Conservation (phyloP, 2,329 filamentous ascomycete species). For the Alternaria sp. region DNA sequence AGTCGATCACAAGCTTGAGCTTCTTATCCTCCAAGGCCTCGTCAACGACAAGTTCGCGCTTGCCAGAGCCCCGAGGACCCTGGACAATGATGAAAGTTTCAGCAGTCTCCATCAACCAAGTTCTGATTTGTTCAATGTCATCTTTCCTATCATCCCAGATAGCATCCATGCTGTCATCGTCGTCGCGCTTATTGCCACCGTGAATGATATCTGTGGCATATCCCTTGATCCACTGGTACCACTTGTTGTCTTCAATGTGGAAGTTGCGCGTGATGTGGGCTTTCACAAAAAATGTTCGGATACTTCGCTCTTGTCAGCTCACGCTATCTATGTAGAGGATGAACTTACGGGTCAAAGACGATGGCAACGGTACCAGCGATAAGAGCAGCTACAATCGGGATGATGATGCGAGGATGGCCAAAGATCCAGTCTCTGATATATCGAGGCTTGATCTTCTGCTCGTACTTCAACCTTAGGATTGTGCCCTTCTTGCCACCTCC, state of each 20-base stretch:
- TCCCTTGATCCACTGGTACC: slow-evolving; percentile 83
- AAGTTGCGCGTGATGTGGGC: slow-evolving; percentile 82
- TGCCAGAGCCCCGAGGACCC: slow-evolving; percentile 89
- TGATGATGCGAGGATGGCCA: slow-evolving; percentile 84
- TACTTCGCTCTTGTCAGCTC: slow-evolving; percentile 48
- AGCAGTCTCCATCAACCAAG: slow-evolving; percentile 85
- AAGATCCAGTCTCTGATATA: slow-evolving; percentile 89
- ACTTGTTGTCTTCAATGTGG: slow-evolving; percentile 73
- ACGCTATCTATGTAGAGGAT: slow-evolving; percentile 5
- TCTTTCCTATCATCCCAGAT: slow-evolving; percentile 88
- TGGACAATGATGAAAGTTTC: slow-evolving; percentile 95
- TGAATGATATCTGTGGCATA: slow-evolving; percentile 73
- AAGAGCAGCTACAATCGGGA: slow-evolving; percentile 82
- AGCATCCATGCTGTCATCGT: slow-evolving; percentile 76
- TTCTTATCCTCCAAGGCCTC: slow-evolving; percentile 79
- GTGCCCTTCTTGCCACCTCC: slow-evolving; percentile 82
- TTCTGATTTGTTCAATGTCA: slow-evolving; percentile 81
- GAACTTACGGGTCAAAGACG: slow-evolving; percentile 74
- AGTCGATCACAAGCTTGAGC: slow-evolving; percentile 87
- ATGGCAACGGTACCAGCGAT: slow-evolving; percentile 85
- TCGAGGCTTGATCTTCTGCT: slow-evolving; percentile 77
- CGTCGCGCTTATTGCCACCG: slow-evolving; percentile 64
- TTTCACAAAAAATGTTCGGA: slow-evolving; percentile 91
- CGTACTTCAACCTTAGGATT: slow-evolving; percentile 81
- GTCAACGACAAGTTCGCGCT: slow-evolving; percentile 85